Percentiles rank a stretch among this genome's conserved stretches.
phyloP scores from a whole-genome alignment of 129 eudicot species.

The Flaveria ramosissima region DNA sequence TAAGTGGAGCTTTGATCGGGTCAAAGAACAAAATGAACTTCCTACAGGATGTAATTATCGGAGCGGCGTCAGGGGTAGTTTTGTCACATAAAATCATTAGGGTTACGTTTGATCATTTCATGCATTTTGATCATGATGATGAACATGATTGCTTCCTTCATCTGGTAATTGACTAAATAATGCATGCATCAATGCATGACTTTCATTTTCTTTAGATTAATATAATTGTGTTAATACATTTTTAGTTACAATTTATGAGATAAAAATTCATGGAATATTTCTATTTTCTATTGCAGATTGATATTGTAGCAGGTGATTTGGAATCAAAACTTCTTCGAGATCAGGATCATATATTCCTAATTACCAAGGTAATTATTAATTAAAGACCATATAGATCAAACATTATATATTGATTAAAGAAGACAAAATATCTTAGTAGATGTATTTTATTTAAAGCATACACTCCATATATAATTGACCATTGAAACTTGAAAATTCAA shows the following conservation, averaged over 20 bases:
- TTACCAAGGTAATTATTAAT: slow-evolving; percentile 26
- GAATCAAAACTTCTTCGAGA: slow-evolving; percentile 38
- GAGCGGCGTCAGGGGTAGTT: slow-evolving; percentile 26
- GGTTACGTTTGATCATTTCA: slow-evolving; percentile 13
- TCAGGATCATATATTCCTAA: slow-evolving; percentile 29
- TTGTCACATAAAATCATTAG: slow-evolving; percentile 32
- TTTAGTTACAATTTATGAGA: neutral
- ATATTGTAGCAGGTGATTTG: slow-evolving; percentile 29
- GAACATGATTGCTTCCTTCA: slow-evolving; percentile 29
- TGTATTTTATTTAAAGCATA: slow-evolving; percentile 3
- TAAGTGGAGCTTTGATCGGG: slow-evolving; percentile 34
- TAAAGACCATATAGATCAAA: neutral
- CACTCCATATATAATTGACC: slow-evolving; percentile 14
- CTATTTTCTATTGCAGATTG: slow-evolving; percentile 28
- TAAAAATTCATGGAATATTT: neutral
- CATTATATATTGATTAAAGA: neutral
- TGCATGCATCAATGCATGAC: neutral
- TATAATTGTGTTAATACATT: neutral
- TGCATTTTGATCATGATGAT: slow-evolving; percentile 32
- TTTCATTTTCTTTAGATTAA: neutral
- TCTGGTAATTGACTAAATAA: slow-evolving; percentile 24
- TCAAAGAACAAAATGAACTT: slow-evolving; percentile 31
- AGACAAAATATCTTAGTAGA: neutral
- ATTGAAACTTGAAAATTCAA: neutral
- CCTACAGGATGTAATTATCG: slow-evolving; percentile 25